Base-by-base conservation (phyloP, 805 yeast species). In the Candida succiphila region DNA sequence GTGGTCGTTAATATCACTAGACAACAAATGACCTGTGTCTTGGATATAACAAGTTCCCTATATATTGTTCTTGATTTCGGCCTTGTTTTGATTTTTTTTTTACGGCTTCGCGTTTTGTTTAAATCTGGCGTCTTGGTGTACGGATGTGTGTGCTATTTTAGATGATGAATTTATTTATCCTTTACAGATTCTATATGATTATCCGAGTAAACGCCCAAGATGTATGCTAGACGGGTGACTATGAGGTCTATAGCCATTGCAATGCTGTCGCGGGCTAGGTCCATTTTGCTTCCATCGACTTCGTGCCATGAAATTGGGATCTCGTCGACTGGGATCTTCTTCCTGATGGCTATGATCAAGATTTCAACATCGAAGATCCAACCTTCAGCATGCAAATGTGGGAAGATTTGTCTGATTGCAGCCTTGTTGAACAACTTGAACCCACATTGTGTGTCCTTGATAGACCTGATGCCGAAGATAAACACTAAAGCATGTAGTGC, bases 341-440 rank as follows among this genome's bases (percentile, higher is more conserved):
- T 85, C 40, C 83, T 65, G 44, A 75, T 72, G 1, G 88, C 96
- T 38, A 92, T 61, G 34, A 92, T 72, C 43, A 92, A 64, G 13
- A 89, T 73, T 60, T 92, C 98, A 22, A 92, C 96, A 52, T 92
- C 98, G 58, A 92, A 92, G 25, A 92, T 92, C 98, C 98, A 92
- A 33, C 97, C 78, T 57, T 92, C 98, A 9, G 95, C 89, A 55
- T 89, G 96, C 82, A 92, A 72, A 43, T 71, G 77, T 2, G 96
- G 96, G 56, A 87, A 86, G 28, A 92, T 83, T 34, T 48, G 48
- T 14, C 46, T 49, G 17, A 78, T 70, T 0, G 96, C 80, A 7
- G 66, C 60, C 39, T 76, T 71, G 44, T 89, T 84, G 58, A 89
- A 92, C 56, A 92, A 61, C 57, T 92, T 92, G 63, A 92, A 92